Evolutionary conservation across 2,329 filamentous ascomycete genomes (phyloP), one percentile per base, ranked within the genome.

Genomic region (Penicillium decumbens): DNA sequence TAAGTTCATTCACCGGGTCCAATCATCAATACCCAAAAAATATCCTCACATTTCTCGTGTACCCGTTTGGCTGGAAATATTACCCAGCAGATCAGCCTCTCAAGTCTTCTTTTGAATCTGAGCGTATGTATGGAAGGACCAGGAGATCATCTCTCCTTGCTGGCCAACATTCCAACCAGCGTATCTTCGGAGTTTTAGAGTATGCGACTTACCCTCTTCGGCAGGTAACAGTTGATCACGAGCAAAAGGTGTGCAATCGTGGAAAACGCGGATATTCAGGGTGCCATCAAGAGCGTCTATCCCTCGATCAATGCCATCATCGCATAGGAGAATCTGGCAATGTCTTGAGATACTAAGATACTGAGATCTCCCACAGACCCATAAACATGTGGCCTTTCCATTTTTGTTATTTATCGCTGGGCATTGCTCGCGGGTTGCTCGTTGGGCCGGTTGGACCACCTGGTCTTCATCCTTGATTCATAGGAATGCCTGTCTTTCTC

Each of bases 101-200:
- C 23, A 32, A 6, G 18, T 12, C 35, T 28, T 15, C 23, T 4
- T 41, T 24, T 42, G 33, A 20, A 47, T 28, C 25, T 38, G 41
- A 37, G 18, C 18, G 15, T 8, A 18, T 40, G 29, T 43, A 47
- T 43, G 38, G 39, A 44, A 43, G 35, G 9, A n/a, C 18, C 7
- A 37, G 41, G 23, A 43, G 41, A 38, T 15, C 46, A 23, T 10
- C 18, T 45, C 51, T 55, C 55, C 53, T 58, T 58, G 47, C 55
- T 49, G 38, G 40, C 13, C 24, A 23, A 44, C 55, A 58, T 58
- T 58, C 55, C 53, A 47, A 29, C 18, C 5, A 27, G 33, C 42
- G 42, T 40, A 54, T 54, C 47, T 47, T 48, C 55, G 53, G 55
- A 58, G 49, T 32, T 54, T 58, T 49, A 52, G 53, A 28, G 53